Percentiles rank a stretch among this genome's conserved stretches.
These are phyloP conservation scores for Termitomyces titanicus DNA, from an alignment of 768 basidiomycete species.

Conservation along the genomic window DNA sequence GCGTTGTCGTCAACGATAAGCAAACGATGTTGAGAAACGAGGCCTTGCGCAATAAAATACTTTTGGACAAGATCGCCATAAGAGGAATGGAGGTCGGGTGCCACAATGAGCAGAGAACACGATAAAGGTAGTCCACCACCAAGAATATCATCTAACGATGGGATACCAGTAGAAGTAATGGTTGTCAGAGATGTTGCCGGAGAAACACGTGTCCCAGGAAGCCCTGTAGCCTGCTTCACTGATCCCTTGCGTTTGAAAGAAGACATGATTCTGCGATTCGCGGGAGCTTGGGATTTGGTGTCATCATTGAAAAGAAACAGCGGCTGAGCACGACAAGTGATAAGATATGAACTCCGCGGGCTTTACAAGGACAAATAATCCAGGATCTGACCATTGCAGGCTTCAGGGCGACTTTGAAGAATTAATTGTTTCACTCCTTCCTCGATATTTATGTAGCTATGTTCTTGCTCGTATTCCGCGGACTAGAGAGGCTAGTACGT, in stretches of 20 bases:
- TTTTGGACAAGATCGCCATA: slow-evolving; percentile 84
- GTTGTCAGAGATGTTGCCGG: slow-evolving; percentile 52
- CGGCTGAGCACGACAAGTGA: not conserved
- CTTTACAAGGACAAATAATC: slow-evolving; percentile 2
- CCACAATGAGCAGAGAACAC: slow-evolving; percentile 65
- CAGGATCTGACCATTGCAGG: too few species aligned
- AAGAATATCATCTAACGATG: slow-evolving; percentile 92
- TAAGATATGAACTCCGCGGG: slow-evolving; percentile 3
- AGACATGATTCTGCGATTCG: slow-evolving; percentile 44
- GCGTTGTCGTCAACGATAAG: slow-evolving; percentile 62
- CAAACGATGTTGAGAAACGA: slow-evolving; percentile 67
- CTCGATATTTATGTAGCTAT: slow-evolving; percentile 8
- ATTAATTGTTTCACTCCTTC: not conserved
- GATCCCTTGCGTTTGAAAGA: slow-evolving; percentile 73
- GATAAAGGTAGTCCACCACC: slow-evolving; percentile 89
- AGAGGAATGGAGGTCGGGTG: slow-evolving; percentile 84
- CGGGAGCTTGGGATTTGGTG: not conserved
- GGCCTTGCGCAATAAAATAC: slow-evolving; percentile 87
- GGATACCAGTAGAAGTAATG: slow-evolving; percentile 82
- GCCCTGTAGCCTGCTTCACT: slow-evolving; percentile 37
- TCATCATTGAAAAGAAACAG: not conserved
- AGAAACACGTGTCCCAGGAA: slow-evolving; percentile 55
- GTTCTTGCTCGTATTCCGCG: not conserved
- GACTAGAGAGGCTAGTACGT: not conserved
- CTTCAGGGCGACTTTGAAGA: too few species aligned